Evolutionary conservation across 495 filamentous ascomycete genomes (phyloP), one percentile per base, ranked within the genome.

Genomic region (Penicillium goetzii): DNA sequence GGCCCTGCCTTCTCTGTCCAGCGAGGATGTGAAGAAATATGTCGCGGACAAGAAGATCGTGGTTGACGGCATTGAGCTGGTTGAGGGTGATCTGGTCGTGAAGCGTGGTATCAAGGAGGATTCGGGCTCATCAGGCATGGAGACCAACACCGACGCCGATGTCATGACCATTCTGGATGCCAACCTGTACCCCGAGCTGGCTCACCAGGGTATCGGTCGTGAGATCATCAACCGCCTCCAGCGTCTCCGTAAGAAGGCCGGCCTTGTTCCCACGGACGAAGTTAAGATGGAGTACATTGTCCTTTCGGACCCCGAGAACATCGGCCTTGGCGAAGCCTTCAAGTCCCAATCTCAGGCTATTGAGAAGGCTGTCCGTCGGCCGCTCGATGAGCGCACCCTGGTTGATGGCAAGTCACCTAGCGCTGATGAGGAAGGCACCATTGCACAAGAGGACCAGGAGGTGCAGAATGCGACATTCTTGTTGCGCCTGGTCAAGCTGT

Each of bases 191-290:
- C 85, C 90, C 0, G 90, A 92, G 64, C 80, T 96, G 26, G 85
- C 86, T 57, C 82, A 89, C 52, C 90, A 92, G 73, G 92, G 90
- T 47, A 71, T 94, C 54, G 91, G 89, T 21, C 82, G 92, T 69
- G 92, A 95, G 74, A 87, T 96, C 66, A 84, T 96, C 76, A 93
- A 92, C 72, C 86, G 92, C 34, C 85, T 95, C 30, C 92, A 96
- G 77, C 79, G 87, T 61, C 78, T 94, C 26, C 85, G 92, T 33
- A 96, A 96, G 80, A 90, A 90, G 78, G 91, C 90, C 10, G 90
- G 90, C 6, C 76, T 96, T 50, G 82, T 89, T 11, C 81, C 91
- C 19, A 96, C 91, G 3, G 92, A 96, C 69, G 92, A 95, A 71
- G 86, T 96, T 34, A 89, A 87, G 76, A 92, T 96, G 88, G 88